A percentile compares a stretch with the other conserved stretches of the same genome.
Evolutionary conservation across 371 early-diverging fungal genomes (phyloP).

Genomic region (Entomophthora muscae): DNA sequence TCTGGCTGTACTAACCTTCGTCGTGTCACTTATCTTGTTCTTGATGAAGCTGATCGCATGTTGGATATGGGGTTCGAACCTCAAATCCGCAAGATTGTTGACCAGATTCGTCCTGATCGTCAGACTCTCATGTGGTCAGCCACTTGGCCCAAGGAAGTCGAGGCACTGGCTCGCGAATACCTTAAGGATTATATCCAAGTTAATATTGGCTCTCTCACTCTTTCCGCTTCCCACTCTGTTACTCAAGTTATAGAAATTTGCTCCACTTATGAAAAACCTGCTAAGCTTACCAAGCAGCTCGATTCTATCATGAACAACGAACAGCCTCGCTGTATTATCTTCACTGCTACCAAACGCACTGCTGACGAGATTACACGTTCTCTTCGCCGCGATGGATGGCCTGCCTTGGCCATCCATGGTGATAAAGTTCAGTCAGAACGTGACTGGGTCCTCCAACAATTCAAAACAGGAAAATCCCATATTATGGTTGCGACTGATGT

Average conservation of each 20-base stretch:
- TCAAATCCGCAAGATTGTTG: constrained; percentile 87
- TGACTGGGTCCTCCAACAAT: constrained; percentile 91
- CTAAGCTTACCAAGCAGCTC: constrained; percentile 24
- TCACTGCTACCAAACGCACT: constrained; percentile 93
- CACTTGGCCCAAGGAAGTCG: constrained; percentile 95
- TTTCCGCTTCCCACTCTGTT: constrained; percentile 90
- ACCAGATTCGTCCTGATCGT: constrained; percentile 61
- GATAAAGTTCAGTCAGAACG: constrained; percentile 97
- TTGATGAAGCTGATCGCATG: constrained; percentile 93
- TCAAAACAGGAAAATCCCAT: constrained; percentile 72
- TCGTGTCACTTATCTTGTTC: constrained; percentile 78
- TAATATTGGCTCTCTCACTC: constrained; percentile 90
- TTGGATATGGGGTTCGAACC: constrained; percentile 96
- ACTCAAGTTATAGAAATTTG: constrained; percentile 84
- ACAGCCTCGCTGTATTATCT: constrained; percentile 86
- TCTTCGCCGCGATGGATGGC: constrained; percentile 87
- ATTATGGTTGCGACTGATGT: constrained; percentile 99
- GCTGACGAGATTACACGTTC: constrained; percentile 91
- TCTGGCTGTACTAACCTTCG: constrained; percentile 71
- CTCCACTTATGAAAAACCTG: constrained; percentile 73
- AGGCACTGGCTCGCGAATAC: constrained; percentile 78
- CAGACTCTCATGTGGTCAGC: constrained; percentile 97
- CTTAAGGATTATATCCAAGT: constrained; percentile 96
- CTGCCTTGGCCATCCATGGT: constrained; percentile 96
- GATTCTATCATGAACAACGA: constrained; percentile 57